phyloP scores from a whole-genome alignment of 2,329 filamentous ascomycete genomes.

The Emydomyces testavorans region DNA sequence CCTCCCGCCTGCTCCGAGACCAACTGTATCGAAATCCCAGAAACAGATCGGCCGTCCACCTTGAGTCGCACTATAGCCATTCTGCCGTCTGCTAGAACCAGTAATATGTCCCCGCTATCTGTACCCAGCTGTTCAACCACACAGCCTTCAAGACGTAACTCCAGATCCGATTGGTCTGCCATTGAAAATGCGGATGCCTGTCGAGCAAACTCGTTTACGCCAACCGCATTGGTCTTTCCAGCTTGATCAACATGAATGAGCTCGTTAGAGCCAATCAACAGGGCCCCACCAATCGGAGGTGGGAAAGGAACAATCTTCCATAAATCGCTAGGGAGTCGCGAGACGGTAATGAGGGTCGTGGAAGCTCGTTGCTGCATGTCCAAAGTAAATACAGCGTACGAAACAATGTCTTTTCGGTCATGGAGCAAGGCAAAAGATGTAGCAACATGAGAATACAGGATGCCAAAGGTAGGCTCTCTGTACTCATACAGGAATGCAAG shows the following conservation, averaged over 20 bases:
- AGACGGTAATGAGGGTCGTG: constrained; percentile 79
- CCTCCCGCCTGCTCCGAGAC: constrained; percentile 55
- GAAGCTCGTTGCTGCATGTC: constrained; percentile 89
- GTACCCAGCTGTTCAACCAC: constrained; percentile 63
- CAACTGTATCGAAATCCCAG: constrained; percentile 62
- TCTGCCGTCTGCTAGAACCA: constrained; percentile 64
- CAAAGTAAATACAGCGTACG: constrained; percentile 88
- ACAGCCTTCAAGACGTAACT: constrained; percentile 70
- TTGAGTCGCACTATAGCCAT: constrained; percentile 69
- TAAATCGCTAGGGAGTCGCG: constrained; percentile 75
- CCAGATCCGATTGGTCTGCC: constrained; percentile 71
- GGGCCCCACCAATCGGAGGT: constrained; percentile 72
- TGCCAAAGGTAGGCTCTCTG: constrained; percentile 91
- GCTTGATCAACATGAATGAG: constrained; percentile 92
- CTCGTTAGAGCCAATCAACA: constrained; percentile 80
- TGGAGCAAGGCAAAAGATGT: constrained; percentile 61
- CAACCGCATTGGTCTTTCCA: constrained; percentile 83
- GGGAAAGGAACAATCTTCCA: constrained; percentile 72
- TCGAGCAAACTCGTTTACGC: constrained; percentile 81
- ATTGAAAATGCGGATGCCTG: constrained; percentile 73
- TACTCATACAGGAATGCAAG: constrained; percentile 94
- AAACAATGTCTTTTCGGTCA: constrained; percentile 72
- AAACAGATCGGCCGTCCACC: constrained; percentile 82
- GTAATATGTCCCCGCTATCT: constrained; percentile 70
- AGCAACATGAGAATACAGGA: constrained; percentile 65